Conservation (phyloP, 306 rosid genomes). For the Heteromeles arbutifolia region DNA sequence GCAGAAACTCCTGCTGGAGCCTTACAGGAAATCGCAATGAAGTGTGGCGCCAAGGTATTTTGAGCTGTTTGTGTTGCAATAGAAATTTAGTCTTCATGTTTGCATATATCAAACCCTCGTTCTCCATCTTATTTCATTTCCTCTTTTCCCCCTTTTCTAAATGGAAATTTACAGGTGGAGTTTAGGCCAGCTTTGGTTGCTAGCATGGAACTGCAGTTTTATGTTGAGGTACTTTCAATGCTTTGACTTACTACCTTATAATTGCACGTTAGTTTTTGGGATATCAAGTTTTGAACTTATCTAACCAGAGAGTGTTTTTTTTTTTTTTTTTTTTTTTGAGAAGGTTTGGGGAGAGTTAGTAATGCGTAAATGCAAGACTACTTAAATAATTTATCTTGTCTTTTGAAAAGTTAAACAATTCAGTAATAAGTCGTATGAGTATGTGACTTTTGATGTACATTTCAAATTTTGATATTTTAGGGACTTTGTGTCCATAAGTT, state of each 20-base stretch:
- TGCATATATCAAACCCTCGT: background rate
- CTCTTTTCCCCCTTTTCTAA: slow-evolving; percentile 14
- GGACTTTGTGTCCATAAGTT: background rate
- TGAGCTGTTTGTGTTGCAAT: background rate
- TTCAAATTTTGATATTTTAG: background rate
- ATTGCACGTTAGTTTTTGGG: slow-evolving; percentile 11
- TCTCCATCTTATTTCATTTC: background rate
- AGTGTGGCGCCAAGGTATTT: slow-evolving; percentile 88
- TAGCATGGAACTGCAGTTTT: slow-evolving; percentile 69
- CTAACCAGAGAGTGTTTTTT: background rate
- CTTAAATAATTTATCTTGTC: background rate
- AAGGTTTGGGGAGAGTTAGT: too few relatives aligned
- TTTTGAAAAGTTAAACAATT: background rate
- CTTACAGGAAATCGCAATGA: slow-evolving; percentile 78
- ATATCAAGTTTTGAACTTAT: background rate
- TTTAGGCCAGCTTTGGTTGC: slow-evolving; percentile 60
- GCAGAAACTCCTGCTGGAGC: slow-evolving; percentile 58
- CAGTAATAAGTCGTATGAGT: background rate
- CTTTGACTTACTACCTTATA: slow-evolving; percentile 3
- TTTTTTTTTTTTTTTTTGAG: too few relatives aligned
- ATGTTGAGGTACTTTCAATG: slow-evolving; percentile 54
- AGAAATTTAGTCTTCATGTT: slow-evolving; percentile 11
- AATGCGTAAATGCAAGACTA: background rate
- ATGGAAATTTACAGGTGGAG: slow-evolving; percentile 52
- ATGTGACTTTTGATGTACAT: background rate